A percentile compares a stretch with the other conserved stretches of the same genome.
Evolutionary conservation across 768 basidiomycete species (phyloP).

Genomic region (Boletellus emodensis): DNA sequence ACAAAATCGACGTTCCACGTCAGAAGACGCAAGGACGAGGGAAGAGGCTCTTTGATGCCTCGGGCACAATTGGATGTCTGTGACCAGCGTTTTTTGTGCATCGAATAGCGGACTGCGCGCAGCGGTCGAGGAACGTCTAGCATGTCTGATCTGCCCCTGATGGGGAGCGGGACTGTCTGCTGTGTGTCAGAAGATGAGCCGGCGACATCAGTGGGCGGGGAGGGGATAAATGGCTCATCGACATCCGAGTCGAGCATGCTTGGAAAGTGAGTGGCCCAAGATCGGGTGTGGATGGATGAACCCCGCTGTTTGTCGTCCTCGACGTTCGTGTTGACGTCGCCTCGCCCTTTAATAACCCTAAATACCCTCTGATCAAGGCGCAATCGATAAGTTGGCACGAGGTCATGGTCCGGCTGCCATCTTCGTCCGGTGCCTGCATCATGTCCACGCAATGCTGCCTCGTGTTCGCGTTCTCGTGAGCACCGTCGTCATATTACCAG

Average conservation of each 20-base stretch:
- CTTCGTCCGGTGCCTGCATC: slow-evolving; percentile 22
- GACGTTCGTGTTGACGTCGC: slow-evolving; percentile 5
- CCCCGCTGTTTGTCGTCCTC: slow-evolving; percentile 5
- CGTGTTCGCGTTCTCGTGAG: slow-evolving; percentile 11
- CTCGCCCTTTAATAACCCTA: slow-evolving; percentile 15
- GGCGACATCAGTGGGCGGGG: slow-evolving; percentile 24
- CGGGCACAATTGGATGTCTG: slow-evolving; percentile 34
- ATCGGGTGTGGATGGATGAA: slow-evolving; percentile 9
- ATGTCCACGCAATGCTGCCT: slow-evolving; percentile 18
- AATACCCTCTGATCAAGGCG: slow-evolving; percentile 1
- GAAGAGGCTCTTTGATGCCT: slow-evolving; percentile 33
- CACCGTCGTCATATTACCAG: slow-evolving; percentile 15
- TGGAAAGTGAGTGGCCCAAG: slow-evolving; percentile 5
- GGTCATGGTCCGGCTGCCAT: slow-evolving; percentile 22
- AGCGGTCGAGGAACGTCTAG: slow-evolving; percentile 27
- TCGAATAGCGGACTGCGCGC: slow-evolving; percentile 31
- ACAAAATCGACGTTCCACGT: slow-evolving; percentile 71
- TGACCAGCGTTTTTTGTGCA: slow-evolving; percentile 31
- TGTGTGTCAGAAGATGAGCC: slow-evolving; percentile 28
- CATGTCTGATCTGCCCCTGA: slow-evolving; percentile 17
- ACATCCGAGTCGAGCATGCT: slow-evolving; percentile 27
- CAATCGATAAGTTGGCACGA: slow-evolving; percentile 23
- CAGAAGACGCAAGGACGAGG: slow-evolving; percentile 50
- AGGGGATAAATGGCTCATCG: slow-evolving; percentile 30
- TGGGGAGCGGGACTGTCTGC: slow-evolving; percentile 15